Conservation (phyloP, 352 stramenopile species). For the Globisporangium iwayamae region DNA sequence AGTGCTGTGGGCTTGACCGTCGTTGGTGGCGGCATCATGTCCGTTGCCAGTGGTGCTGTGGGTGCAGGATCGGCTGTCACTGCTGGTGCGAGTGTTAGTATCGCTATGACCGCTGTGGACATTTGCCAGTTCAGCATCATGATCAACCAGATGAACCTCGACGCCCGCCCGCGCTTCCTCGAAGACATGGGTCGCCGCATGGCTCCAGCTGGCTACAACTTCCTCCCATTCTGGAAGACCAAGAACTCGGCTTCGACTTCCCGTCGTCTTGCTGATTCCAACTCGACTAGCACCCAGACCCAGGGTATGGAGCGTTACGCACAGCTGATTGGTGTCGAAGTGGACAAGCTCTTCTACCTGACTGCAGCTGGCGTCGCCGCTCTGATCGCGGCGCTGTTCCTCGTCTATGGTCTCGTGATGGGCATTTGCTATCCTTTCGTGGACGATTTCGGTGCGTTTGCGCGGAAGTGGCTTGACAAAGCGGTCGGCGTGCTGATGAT, state of each 20-base stretch:
- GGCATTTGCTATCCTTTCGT: slow-evolving; percentile 48
- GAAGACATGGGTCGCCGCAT: slow-evolving; percentile 78
- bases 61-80: slow-evolving; percentile 52
- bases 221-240: slow-evolving; percentile 65
- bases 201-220: slow-evolving; percentile 54
- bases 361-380: slow-evolving; percentile 57
- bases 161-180: slow-evolving; percentile 64
- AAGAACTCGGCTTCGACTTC: slow-evolving; percentile 13
- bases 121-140: slow-evolving; percentile 83
- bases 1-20: slow-evolving; percentile 63
- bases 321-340: slow-evolving; percentile 57
- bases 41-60: slow-evolving; percentile 53
- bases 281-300: slow-evolving; percentile 23
- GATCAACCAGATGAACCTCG: slow-evolving; percentile 83
- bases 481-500: slow-evolving; percentile 78
- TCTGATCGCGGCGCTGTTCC: slow-evolving; percentile 45
- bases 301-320: slow-evolving; percentile 85
- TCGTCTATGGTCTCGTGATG: slow-evolving; percentile 46
- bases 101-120: slow-evolving; percentile 68
- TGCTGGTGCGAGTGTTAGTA: slow-evolving; percentile 55
- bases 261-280: slow-evolving; percentile 29
- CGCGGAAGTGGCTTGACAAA: slow-evolving; percentile 76
- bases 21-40: slow-evolving; percentile 55
- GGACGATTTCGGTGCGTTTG: slow-evolving; percentile 47
- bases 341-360: slow-evolving; percentile 83